Evolutionary conservation across 1,284 basidiomycete species (phyloP).

Genomic region (Leccinum angustisporum): DNA sequence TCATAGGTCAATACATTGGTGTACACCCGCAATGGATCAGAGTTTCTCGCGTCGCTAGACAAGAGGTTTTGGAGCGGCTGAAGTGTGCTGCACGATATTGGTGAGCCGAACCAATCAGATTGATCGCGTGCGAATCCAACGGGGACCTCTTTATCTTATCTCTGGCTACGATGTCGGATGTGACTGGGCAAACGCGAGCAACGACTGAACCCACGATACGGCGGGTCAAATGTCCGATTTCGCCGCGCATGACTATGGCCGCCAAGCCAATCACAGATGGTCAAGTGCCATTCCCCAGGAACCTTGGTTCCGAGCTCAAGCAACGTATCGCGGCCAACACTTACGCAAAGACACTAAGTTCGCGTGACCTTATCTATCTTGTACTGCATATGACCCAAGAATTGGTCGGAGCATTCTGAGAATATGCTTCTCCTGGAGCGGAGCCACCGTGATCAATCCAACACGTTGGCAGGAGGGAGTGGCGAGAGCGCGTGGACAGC

Average conservation of each 20-base stretch:
- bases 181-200: not conserved
- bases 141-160: not conserved
- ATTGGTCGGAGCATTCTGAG: not conserved
- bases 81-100: no score
- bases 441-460: not conserved
- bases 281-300: not conserved
- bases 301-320: not conserved
- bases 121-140: not conserved
- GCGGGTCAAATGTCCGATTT: no score
- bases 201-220: no score
- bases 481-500: not conserved
- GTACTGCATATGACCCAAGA: not conserved
- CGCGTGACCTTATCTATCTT: not conserved
- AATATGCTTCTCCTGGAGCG: not conserved
- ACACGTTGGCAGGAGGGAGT: not conserved
- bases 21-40: not conserved
- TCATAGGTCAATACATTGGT: not conserved
- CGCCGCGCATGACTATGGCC: no score
- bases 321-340: not conserved
- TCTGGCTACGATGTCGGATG: slow-evolving; percentile 7
- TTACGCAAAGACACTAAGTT: not conserved
- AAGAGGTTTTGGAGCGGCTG: not conserved
- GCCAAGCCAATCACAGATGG: not conserved
- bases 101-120: not conserved
- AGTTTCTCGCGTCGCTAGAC: not conserved